Conservation (phyloP, 2,329 filamentous ascomycete species). For the Cladosporium sp. region DNA sequence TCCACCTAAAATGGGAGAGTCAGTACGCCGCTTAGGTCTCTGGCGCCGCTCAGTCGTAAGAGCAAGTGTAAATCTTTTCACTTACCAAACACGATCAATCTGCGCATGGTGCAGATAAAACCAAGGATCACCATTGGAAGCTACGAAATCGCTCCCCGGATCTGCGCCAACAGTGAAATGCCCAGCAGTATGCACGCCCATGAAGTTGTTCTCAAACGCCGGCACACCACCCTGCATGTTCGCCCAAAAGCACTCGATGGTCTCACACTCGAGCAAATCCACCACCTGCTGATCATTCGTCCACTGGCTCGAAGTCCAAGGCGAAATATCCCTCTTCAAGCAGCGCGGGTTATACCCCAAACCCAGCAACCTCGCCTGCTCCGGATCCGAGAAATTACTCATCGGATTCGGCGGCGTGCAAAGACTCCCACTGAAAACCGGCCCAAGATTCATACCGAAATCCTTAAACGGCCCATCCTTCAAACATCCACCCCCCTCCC, state of each 20-base stretch:
- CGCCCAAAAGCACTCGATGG: conserved; percentile 23
- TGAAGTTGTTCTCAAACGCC: conserved; percentile 16
- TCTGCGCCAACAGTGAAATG: conserved; percentile 45
- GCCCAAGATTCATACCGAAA: conserved; percentile 44
- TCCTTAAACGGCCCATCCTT: conserved; percentile 48
- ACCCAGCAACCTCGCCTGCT: conserved; percentile 23
- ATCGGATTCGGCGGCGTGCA: conserved; percentile 2
- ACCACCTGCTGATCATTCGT: conserved; percentile 3
- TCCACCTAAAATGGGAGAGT: conserved; percentile 26
- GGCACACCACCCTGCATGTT: conserved; percentile 24
- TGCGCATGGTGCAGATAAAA: conserved; percentile 46
- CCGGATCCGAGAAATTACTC: conserved; percentile 6
- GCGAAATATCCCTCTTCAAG: conserved; percentile 35
- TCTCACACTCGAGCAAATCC: conserved; percentile 17
- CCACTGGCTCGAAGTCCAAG: conserved; percentile 14
- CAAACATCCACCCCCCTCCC: conserved; percentile 52
- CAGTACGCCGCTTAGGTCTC: too few species aligned
- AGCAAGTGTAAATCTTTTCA: too few species aligned
- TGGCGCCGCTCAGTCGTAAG: too few species aligned
- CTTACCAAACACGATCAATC: conserved; percentile 43
- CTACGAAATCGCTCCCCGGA: conserved; percentile 38
- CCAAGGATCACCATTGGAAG: conserved; percentile 41
- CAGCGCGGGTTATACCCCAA: conserved; percentile 33
- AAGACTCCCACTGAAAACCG: conserved; percentile 31
- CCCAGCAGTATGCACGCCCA: conserved; percentile 39